A percentile compares a stretch with the other conserved stretches of the same genome.
Conservation (phyloP, 2,329 filamentous ascomycete genomes). For the Colletotrichum cuscutae region DNA sequence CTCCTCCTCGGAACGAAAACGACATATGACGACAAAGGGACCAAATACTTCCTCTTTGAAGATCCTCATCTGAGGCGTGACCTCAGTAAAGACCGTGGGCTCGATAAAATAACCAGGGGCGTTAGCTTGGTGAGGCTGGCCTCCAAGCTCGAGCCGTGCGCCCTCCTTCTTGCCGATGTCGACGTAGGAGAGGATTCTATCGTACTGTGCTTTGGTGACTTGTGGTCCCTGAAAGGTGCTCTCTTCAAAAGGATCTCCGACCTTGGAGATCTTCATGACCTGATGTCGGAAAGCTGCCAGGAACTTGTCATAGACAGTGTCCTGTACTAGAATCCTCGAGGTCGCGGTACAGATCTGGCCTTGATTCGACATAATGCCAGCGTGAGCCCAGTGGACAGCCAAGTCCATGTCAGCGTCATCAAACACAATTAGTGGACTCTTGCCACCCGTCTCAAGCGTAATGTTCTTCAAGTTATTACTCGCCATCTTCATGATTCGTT, state of each 20-base stretch:
- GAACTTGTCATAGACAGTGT: conserved; percentile 67
- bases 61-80: conserved; percentile 41
- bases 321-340: conserved; percentile 69
- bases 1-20: conserved; percentile 46
- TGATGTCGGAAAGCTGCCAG: conserved; percentile 68
- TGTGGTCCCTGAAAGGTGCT: conserved; percentile 76
- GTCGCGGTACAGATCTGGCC: conserved; percentile 71
- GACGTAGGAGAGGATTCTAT: conserved; percentile 73
- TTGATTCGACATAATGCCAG: conserved; percentile 63
- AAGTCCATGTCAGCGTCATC: conserved; percentile 71
- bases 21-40: conserved; percentile 40
- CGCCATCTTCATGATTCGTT: conserved; percentile 77
- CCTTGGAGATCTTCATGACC: conserved; percentile 63
- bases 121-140: conserved; percentile 55
- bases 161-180: conserved; percentile 71
- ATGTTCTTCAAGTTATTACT: conserved; percentile 68
- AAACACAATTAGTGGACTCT: conserved; percentile 69
- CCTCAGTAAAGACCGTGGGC: conserved; percentile 43
- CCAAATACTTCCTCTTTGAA: conserved; percentile 47
- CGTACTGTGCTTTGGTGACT: conserved; percentile 72
- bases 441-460: conserved; percentile 70
- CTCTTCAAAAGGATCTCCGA: conserved; percentile 73
- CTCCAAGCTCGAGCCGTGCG: conserved; percentile 58
- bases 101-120: conserved; percentile 50
- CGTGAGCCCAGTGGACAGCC: conserved; percentile 62